Conservation (phyloP, 768 basidiomycete species). For the Lactifluus pinguis region DNA sequence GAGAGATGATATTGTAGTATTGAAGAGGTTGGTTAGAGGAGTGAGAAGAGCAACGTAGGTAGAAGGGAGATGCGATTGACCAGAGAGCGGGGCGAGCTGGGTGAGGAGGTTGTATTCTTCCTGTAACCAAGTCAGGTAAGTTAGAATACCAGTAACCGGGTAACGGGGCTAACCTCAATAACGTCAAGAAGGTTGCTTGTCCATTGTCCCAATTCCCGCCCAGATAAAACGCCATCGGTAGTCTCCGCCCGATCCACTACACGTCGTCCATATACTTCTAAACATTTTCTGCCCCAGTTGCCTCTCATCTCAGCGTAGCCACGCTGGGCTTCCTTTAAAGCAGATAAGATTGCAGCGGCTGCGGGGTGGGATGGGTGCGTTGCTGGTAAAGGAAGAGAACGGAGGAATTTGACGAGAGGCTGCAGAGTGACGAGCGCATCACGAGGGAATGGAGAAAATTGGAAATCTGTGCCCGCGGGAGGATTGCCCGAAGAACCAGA, state of each 20-base stretch:
- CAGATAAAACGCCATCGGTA: slow-evolving; percentile 53
- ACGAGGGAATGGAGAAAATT: slow-evolving; percentile 45
- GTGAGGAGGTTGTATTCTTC: slow-evolving; percentile 58
- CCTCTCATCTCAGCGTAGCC: slow-evolving; percentile 87
- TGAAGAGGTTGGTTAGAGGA: slow-evolving; percentile 60
- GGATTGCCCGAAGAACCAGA: slow-evolving; percentile 75
- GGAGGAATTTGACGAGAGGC: slow-evolving; percentile 61
- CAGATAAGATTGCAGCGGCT: slow-evolving; percentile 49
- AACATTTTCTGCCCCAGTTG: slow-evolving; percentile 62
- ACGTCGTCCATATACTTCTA: slow-evolving; percentile 63
- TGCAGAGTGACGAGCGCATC: slow-evolving; percentile 43
- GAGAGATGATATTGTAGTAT: slow-evolving; percentile 53
- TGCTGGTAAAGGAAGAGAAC: slow-evolving; percentile 62
- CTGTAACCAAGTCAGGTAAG: slow-evolving; percentile 26
- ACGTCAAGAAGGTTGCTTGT: slow-evolving; percentile 55
- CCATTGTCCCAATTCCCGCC: slow-evolving; percentile 66
- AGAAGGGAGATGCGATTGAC: slow-evolving; percentile 39
- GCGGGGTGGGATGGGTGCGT: slow-evolving; percentile 83
- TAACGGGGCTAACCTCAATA: slow-evolving; percentile 44
- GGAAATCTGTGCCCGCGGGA: slow-evolving; percentile 49
- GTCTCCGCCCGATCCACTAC: slow-evolving; percentile 64
- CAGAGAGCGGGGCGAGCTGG: slow-evolving; percentile 54
- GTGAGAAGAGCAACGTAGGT: slow-evolving; percentile 54
- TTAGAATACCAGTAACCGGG: background rate
- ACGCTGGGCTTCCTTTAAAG: slow-evolving; percentile 66